These are phyloP conservation scores for Exophiala lecanii-corni DNA, from an alignment of 2,329 filamentous ascomycete genomes.

Conservation along the genomic window DNA sequence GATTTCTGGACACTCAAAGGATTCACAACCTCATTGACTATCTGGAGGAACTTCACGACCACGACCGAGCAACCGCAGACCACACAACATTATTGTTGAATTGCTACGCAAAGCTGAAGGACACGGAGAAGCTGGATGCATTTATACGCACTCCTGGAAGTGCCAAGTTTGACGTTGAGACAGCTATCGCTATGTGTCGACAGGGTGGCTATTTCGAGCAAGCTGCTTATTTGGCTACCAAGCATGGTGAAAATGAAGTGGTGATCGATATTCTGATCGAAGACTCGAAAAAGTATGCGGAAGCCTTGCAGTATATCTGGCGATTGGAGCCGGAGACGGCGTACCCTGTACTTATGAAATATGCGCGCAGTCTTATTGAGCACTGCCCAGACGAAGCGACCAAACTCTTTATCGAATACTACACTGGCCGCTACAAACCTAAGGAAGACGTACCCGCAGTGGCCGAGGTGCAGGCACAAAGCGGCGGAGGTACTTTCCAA, in stretches of 20 bases:
- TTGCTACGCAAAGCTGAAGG: constrained; percentile 96
- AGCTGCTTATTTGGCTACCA: constrained; percentile 88
- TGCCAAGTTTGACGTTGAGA: constrained; percentile 93
- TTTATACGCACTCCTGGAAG: constrained; percentile 96
- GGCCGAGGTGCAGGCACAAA: constrained; percentile 41
- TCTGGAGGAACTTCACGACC: constrained; percentile 90
- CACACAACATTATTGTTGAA: constrained; percentile 93
- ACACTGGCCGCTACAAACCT: constrained; percentile 76
- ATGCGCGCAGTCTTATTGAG: constrained; percentile 82
- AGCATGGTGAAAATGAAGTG: constrained; percentile 87
- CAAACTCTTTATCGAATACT: constrained; percentile 88
- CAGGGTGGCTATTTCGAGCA: constrained; percentile 97
- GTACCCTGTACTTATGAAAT: constrained; percentile 89
- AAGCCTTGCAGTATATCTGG: constrained; percentile 89
- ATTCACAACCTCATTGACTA: constrained; percentile 98
- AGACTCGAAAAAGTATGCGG: constrained; percentile 83
- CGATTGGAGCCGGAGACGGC: constrained; percentile 75
- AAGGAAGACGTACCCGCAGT: constrained; percentile 58
- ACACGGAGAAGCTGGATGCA: constrained; percentile 89
- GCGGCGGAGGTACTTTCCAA: constrained; percentile 72
- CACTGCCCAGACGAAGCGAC: constrained; percentile 80
- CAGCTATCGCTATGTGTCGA: constrained; percentile 93
- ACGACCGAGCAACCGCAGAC: constrained; percentile 86
- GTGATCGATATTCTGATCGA: constrained; percentile 96
- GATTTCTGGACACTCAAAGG: constrained; percentile 94